Conservation (phyloP, 257 asterid species). For the Avicennia marina region DNA sequence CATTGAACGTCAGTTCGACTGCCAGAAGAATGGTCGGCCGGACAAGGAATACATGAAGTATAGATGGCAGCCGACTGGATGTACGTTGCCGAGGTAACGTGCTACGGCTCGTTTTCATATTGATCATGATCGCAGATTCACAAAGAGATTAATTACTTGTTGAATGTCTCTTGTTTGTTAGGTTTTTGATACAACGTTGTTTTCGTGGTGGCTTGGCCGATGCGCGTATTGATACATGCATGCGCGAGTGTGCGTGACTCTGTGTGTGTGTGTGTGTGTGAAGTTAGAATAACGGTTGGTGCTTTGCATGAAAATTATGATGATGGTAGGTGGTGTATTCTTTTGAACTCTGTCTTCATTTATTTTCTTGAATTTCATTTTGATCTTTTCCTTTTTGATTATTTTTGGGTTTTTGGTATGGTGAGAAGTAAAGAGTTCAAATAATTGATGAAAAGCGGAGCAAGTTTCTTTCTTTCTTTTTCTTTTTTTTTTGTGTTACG, state of each 20-base stretch:
- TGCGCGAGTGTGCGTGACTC: too few species aligned
- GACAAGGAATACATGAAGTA: conserved; percentile 31
- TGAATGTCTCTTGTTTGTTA: conserved; percentile 3
- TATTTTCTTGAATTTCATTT: too few species aligned
- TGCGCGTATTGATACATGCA: neutral
- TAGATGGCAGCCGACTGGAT: conserved; percentile 32
- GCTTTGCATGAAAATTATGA: neutral
- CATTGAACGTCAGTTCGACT: conserved; percentile 28
- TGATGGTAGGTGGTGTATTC: neutral
- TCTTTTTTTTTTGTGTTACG: too few species aligned
- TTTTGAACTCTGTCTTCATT: neutral
- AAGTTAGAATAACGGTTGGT: too few species aligned
- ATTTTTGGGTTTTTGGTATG: too few species aligned
- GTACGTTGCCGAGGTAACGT: conserved; percentile 28
- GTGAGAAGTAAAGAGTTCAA: too few species aligned
- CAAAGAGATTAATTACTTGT: too few species aligned
- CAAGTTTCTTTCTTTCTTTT: too few species aligned
- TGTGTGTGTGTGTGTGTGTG: neutral
- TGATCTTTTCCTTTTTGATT: too few species aligned
- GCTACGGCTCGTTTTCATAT: too few species aligned
- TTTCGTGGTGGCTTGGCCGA: neutral
- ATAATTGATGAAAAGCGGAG: too few species aligned
- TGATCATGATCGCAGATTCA: too few species aligned
- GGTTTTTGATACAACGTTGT: conserved; percentile 7
- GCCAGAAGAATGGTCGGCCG: conserved; percentile 43